A percentile compares a stretch with the other conserved stretches of the same genome.
phyloP scores from a whole-genome alignment of 257 asterid genomes.

The Gentiana dahurica region DNA sequence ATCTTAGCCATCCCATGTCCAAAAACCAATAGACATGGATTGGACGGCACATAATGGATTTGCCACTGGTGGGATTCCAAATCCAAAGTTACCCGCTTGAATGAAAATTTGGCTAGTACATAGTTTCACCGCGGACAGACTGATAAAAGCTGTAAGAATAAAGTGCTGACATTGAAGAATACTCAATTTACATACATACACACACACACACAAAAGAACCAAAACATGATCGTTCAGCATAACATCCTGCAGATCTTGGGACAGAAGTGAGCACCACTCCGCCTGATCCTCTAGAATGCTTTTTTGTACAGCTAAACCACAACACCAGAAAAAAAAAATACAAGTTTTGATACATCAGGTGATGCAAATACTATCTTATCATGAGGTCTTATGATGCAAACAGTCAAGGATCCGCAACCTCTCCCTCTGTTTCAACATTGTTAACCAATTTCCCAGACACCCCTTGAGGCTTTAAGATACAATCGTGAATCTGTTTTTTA shows the following conservation, averaged over 20 bases:
- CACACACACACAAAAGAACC: too few species aligned
- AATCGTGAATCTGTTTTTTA: constrained; percentile 36
- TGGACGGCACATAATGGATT: too few species aligned
- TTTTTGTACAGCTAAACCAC: constrained; percentile 1
- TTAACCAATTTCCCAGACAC: constrained; percentile 20
- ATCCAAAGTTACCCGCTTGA: too few species aligned
- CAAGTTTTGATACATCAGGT: neutral
- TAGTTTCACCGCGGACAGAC: too few species aligned
- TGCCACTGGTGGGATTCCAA: too few species aligned
- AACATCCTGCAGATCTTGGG: neutral
- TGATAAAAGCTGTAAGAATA: neutral
- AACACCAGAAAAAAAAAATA: constrained; percentile 1
- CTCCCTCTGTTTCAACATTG: constrained; percentile 12
- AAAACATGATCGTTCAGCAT: neutral
- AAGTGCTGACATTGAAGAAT: too few species aligned
- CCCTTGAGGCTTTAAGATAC: constrained; percentile 19
- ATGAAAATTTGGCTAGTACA: too few species aligned
- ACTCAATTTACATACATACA: too few species aligned
- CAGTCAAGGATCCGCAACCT: constrained; percentile 10
- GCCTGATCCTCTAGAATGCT: neutral
- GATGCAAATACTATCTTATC: neutral
- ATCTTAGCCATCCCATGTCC: too few species aligned
- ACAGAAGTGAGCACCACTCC: neutral
- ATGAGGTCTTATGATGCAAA: neutral
- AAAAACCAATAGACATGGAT: too few species aligned